Conservation (phyloP, 495 filamentous ascomycete genomes). For the Hypoxylon perforatum region DNA sequence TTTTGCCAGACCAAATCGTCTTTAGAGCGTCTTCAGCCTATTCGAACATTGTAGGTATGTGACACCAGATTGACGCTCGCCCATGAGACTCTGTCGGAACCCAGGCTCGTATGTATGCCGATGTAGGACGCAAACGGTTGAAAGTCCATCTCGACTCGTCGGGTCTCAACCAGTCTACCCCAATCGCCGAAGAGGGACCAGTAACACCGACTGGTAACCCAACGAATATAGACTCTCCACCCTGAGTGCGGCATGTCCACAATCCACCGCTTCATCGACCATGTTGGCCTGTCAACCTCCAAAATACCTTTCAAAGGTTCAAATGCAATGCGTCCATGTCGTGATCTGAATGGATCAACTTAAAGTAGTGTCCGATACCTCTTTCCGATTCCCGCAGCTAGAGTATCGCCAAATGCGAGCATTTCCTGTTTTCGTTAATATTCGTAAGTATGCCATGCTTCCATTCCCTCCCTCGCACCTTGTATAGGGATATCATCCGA, state of each 20-base stretch:
- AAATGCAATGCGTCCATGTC: background rate
- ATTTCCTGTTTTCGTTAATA: background rate
- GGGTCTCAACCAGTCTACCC: constrained; percentile 1
- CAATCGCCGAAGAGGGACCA: constrained; percentile 15
- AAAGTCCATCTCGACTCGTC: constrained; percentile 11
- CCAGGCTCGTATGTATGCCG: background rate
- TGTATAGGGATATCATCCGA: constrained; percentile 21
- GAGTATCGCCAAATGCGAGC: too few species aligned
- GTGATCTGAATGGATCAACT: background rate
- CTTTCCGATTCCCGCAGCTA: too few species aligned
- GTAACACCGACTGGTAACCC: constrained; percentile 26
- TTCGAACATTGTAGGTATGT: background rate
- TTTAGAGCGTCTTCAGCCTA: too few species aligned
- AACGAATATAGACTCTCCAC: constrained; percentile 21
- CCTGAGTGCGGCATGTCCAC: constrained; percentile 8
- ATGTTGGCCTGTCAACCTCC: constrained; percentile 8
- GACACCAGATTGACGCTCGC: background rate
- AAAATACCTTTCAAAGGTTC: constrained; percentile 8
- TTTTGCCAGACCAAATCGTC: too few species aligned
- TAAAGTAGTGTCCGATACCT: too few species aligned
- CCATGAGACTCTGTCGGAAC: background rate
- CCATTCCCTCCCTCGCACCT: background rate
- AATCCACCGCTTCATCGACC: constrained; percentile 15
- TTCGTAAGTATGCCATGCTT: background rate
- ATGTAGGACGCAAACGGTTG: constrained; percentile 17